phyloP scores from a whole-genome alignment of 2,329 filamentous ascomycete species.

The Pseudogymnoascus sp. region DNA sequence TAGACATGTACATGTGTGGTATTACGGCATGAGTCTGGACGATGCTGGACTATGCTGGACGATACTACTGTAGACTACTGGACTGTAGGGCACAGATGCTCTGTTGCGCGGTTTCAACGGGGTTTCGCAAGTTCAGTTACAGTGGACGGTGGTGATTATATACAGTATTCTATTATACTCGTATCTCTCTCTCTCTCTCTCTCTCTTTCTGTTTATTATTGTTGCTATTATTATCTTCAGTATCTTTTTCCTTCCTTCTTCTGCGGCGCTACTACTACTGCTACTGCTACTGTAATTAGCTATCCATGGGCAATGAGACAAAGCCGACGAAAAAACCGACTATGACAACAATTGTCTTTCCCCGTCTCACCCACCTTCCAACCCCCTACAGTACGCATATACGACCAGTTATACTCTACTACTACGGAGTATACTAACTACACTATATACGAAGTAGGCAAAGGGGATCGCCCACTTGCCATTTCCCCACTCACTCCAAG shows the following conservation, averaged over 20 bases:
- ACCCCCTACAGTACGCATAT: neutral
- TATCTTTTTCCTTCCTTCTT: no score
- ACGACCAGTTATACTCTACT: neutral
- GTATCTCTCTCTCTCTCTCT: no score
- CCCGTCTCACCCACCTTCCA: neutral
- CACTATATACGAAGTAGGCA: conserved; percentile 5
- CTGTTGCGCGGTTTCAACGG: neutral
- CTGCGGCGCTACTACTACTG: no score
- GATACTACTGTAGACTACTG: no score
- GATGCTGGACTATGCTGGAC: neutral
- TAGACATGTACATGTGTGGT: neutral
- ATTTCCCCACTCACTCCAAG: conserved; percentile 5
- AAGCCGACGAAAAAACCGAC: conserved; percentile 3
- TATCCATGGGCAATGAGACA: neutral
- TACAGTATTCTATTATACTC: no score
- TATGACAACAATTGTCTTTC: neutral
- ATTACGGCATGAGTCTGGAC: neutral
- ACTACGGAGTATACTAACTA: neutral
- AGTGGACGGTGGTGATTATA: neutral
- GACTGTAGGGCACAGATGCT: conserved; percentile 5
- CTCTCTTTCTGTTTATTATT: neutral
- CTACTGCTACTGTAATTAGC: neutral
- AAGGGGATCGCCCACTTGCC: neutral
- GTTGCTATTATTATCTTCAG: neutral
- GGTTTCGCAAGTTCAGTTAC: neutral